A percentile compares a stretch with the other conserved stretches of the same genome.
Conservation (phyloP, 164 flowering plant genomes). For the Berberis vulgaris region DNA sequence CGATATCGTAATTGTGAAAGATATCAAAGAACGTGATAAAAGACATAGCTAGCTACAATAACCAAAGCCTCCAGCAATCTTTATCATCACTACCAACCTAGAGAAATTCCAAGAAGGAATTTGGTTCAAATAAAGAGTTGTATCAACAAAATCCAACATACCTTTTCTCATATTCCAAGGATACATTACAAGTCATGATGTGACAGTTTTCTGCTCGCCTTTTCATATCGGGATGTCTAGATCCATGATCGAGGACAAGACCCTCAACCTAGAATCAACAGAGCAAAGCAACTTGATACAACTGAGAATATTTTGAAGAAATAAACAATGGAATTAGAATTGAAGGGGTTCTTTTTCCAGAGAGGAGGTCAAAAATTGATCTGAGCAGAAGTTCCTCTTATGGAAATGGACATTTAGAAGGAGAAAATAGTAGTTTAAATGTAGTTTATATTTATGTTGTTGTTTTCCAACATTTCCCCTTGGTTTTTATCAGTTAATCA, state of each 20-base stretch:
- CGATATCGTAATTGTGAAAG: too few relatives aligned
- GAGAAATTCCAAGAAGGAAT: background rate
- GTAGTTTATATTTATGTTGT: too few relatives aligned
- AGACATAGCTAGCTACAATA: too few relatives aligned
- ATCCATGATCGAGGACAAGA: slow-evolving; percentile 99
- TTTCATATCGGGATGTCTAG: slow-evolving; percentile 99
- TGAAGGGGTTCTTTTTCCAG: background rate
- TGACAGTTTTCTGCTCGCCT: slow-evolving; percentile 90
- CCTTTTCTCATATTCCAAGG: slow-evolving; percentile 98
- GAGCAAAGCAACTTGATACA: background rate
- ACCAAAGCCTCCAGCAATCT: background rate
- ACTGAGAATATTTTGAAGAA: background rate
- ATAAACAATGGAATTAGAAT: background rate
- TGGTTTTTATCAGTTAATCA: too few relatives aligned
- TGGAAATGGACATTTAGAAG: too few relatives aligned
- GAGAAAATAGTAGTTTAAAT: too few relatives aligned
- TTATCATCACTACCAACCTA: background rate
- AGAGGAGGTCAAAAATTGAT: background rate
- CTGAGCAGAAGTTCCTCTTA: too few relatives aligned
- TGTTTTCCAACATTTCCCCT: too few relatives aligned
- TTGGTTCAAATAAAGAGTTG: background rate
- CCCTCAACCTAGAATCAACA: slow-evolving; percentile 73
- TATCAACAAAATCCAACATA: slow-evolving; percentile 10
- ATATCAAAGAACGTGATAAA: too few relatives aligned
- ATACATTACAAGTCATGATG: slow-evolving; percentile 88